phyloP scores from a whole-genome alignment of 73 alveolate species.

The Breviolum minutum region DNA sequence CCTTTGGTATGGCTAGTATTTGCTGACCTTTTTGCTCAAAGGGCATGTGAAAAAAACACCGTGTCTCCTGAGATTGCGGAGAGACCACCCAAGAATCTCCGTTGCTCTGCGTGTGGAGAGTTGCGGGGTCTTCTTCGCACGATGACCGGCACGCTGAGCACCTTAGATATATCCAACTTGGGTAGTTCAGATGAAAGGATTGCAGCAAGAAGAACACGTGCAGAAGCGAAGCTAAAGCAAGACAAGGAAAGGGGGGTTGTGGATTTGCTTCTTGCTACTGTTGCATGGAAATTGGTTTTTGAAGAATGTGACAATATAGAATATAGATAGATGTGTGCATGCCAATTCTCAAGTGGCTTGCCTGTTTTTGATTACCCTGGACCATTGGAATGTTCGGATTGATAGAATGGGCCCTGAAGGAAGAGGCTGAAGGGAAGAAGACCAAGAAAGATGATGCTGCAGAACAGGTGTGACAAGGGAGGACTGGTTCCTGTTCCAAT shows the following conservation, averaged over 20 bases:
- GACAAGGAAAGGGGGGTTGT: slow-evolving; percentile 7
- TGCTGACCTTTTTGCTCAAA: neutral
- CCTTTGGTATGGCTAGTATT: neutral
- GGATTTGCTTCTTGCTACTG: neutral
- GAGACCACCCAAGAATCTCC: neutral
- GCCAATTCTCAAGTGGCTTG: neutral
- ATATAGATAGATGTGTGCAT: neutral
- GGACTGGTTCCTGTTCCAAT: no score
- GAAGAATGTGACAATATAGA: neutral
- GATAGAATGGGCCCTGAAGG: neutral
- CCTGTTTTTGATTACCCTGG: neutral
- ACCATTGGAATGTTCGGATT: neutral
- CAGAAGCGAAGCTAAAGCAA: slow-evolving; percentile 81
- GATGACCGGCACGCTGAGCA: slow-evolving; percentile 41
- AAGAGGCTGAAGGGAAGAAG: slow-evolving; percentile 90
- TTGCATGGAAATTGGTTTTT: neutral
- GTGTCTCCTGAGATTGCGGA: neutral
- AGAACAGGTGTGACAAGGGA: slow-evolving; percentile 27
- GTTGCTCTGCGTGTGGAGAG: neutral
- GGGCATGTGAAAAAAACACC: neutral
- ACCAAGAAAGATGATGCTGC: slow-evolving; percentile 91
- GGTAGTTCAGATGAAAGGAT: slow-evolving; percentile 90
- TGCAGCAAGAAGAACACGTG: slow-evolving; percentile 75
- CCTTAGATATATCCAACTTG: slow-evolving; percentile 63
- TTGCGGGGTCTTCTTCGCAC: neutral